Evolutionary conservation across 768 basidiomycete genomes (phyloP).

Genomic region (Hericium rajendrae): DNA sequence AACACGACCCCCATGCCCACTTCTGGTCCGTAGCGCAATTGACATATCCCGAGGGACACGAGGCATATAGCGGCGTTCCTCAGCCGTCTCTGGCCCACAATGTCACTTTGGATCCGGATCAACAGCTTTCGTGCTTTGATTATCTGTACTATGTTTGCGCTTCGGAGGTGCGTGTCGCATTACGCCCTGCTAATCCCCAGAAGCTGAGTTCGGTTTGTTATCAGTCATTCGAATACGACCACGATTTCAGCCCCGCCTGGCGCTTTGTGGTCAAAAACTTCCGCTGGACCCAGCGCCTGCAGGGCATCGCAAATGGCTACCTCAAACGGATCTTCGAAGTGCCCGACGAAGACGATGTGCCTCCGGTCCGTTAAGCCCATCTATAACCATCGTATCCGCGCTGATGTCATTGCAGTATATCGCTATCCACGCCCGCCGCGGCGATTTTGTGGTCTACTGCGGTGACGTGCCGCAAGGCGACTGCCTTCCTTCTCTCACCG

Average conservation of each 20-base stretch:
- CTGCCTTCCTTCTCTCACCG: slow-evolving; percentile 31
- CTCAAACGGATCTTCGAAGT: slow-evolving; percentile 21
- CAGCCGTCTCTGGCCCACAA: slow-evolving; percentile 20
- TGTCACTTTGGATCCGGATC: slow-evolving; percentile 23
- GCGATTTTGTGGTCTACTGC: slow-evolving; percentile 22
- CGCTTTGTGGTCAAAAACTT: slow-evolving; percentile 24
- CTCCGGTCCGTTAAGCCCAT: slow-evolving; percentile 14
- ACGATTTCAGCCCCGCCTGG: slow-evolving; percentile 27
- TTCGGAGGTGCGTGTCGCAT: slow-evolving; percentile 15
- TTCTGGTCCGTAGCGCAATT: slow-evolving; percentile 25
- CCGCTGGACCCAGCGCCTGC: slow-evolving; percentile 24
- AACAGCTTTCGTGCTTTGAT: slow-evolving; percentile 32
- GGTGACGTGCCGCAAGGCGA: slow-evolving; percentile 19
- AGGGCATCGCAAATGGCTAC: slow-evolving; percentile 22
- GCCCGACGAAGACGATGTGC: slow-evolving; percentile 17
- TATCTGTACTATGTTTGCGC: slow-evolving; percentile 31
- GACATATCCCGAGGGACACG: slow-evolving; percentile 24
- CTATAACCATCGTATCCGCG: background rate
- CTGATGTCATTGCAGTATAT: slow-evolving; percentile 2
- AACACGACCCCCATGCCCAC: slow-evolving; percentile 23
- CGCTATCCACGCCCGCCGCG: slow-evolving; percentile 7
- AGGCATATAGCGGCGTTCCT: slow-evolving; percentile 16
- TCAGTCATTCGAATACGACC: slow-evolving; percentile 23
- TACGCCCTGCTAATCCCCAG: no score
- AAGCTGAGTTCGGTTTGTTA: slow-evolving; percentile 3